Evolutionary conservation across 73 alveolate species (phyloP).

Genomic region (Paramecium tetraurelia): DNA sequence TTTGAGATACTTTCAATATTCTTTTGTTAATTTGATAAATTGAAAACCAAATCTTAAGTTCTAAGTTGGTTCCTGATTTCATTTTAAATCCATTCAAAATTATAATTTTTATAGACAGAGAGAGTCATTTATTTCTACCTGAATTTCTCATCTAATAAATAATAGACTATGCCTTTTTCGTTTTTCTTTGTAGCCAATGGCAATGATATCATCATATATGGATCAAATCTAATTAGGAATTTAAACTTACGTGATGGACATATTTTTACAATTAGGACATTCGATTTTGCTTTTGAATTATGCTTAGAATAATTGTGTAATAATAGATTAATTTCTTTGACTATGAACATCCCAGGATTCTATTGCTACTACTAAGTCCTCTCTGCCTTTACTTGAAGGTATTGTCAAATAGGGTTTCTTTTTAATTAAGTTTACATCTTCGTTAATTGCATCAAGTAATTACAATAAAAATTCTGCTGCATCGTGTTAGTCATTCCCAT

Average conservation of each 20-base stretch:
- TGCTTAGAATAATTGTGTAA: constrained; percentile 95
- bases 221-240: background rate
- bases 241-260: constrained; percentile 70
- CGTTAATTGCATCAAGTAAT: constrained; percentile 92
- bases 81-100: background rate
- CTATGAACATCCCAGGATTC: constrained; percentile 92
- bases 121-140: background rate
- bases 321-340: constrained; percentile 89
- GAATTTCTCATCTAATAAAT: background rate
- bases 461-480: constrained; percentile 82
- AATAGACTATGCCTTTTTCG: background rate
- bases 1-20: background rate
- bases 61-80: background rate
- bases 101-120: background rate
- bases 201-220: constrained; percentile 17
- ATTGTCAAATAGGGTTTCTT: constrained; percentile 83
- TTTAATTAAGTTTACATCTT: constrained; percentile 90
- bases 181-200: constrained; percentile 14
- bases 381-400: constrained; percentile 68
- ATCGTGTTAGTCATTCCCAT: constrained; percentile 51
- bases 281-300: constrained; percentile 87
- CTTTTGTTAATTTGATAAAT: background rate
- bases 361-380: constrained; percentile 86
- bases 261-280: constrained; percentile 88
- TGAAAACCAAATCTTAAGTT: background rate